Conservation (phyloP, 2,329 filamentous ascomycete genomes). For the Cytospora piceicola region DNA sequence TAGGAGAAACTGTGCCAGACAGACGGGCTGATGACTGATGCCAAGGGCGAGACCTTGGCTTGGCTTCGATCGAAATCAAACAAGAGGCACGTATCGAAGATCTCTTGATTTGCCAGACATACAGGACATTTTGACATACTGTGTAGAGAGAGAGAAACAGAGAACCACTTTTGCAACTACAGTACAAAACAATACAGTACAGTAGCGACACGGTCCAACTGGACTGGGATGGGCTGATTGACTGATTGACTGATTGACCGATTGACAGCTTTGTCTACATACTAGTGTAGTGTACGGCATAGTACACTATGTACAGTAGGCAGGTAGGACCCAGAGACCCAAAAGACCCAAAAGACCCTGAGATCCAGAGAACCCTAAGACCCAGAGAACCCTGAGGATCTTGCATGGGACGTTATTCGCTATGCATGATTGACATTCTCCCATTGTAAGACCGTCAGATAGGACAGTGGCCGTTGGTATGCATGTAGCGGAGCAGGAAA, state of each 20-base stretch:
- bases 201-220: background rate
- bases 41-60: conserved; percentile 1
- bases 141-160: too few relatives aligned
- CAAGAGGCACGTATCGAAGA: background rate
- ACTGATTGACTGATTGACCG: too few relatives aligned
- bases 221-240: too few relatives aligned
- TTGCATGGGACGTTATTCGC: conserved; percentile 4
- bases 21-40: background rate
- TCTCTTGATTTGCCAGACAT: background rate
- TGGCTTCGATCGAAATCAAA: conserved; percentile 18
- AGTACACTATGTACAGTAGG: too few relatives aligned
- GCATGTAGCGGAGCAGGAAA: background rate
- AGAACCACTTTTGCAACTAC: background rate
- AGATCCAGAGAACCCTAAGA: background rate
- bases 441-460: conserved; percentile 14
- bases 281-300: too few relatives aligned
- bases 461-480: conserved; percentile 15
- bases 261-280: too few relatives aligned
- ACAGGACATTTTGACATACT: too few relatives aligned
- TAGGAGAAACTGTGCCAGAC: conserved; percentile 13
- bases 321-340: background rate
- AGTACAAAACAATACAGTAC: background rate
- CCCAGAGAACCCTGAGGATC: background rate
- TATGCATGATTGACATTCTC: conserved; percentile 16
- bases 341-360: background rate